These are phyloP conservation scores for Bipolaris cookei DNA, from an alignment of 2,329 filamentous ascomycete species.

Conservation along the genomic window DNA sequence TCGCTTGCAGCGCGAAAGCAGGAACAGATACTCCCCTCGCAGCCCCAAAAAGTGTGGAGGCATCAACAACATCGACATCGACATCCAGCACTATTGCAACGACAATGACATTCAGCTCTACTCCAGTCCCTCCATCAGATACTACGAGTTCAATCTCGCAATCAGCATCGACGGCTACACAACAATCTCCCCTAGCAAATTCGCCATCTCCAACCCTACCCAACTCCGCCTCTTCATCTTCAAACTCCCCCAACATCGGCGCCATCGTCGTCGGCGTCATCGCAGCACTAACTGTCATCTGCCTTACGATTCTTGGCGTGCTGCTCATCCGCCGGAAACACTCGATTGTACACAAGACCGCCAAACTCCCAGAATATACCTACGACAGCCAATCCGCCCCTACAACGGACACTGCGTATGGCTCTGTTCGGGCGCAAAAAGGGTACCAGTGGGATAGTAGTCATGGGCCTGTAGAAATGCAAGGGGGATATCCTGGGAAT, in stretches of 20 bases:
- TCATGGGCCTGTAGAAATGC: slow-evolving; percentile 17
- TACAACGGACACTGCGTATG: slow-evolving; percentile 1
- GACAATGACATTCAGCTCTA: no score
- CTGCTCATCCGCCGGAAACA: slow-evolving; percentile 20
- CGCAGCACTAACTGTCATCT: slow-evolving; percentile 14
- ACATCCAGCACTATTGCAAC: no score
- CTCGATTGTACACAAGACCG: no score
- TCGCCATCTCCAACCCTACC: background rate
- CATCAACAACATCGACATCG: slow-evolving; percentile 15
- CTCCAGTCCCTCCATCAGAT: no score
- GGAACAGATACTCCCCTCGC: slow-evolving; percentile 13
- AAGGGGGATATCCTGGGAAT: slow-evolving; percentile 12
- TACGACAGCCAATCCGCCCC: background rate
- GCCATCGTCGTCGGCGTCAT: slow-evolving; percentile 18
- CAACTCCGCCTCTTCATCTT: background rate
- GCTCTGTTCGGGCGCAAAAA: slow-evolving; percentile 4
- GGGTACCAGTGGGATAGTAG: slow-evolving; percentile 9
- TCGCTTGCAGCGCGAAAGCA: slow-evolving; percentile 19
- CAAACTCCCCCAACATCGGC: slow-evolving; percentile 10
- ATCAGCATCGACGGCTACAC: slow-evolving; percentile 3
- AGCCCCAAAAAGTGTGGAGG: slow-evolving; percentile 6
- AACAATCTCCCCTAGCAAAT: background rate
- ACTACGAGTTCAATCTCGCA: no score
- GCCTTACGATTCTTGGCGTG: slow-evolving; percentile 16
- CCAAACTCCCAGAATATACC: slow-evolving; percentile 4